A percentile compares a stretch with the other conserved stretches of the same genome.
Evolutionary conservation across 257 asterid genomes (phyloP).

Genomic region (Rehmannia glutinosa): DNA sequence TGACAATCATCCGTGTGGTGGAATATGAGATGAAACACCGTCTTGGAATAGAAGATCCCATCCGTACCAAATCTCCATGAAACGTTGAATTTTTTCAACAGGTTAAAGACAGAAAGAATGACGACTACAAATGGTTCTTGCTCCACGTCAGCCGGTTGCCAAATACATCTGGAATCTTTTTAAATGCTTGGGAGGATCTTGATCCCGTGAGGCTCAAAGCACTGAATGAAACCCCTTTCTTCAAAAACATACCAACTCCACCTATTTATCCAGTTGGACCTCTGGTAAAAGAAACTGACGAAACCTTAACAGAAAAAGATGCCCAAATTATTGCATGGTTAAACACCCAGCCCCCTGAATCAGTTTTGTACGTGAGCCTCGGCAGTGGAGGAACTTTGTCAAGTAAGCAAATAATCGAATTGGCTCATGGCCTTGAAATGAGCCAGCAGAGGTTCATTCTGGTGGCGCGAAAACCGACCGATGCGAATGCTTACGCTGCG

Average conservation of each 20-base stretch:
- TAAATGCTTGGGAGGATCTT: constrained; percentile 40
- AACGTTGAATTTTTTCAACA: no score
- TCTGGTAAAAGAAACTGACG: constrained; percentile 24
- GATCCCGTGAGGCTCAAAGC: constrained; percentile 32
- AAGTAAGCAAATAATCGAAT: constrained; percentile 30
- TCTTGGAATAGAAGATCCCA: no score
- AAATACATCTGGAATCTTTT: constrained; percentile 27
- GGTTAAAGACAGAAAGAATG: constrained; percentile 31
- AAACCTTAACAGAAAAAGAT: neutral
- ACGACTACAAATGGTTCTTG: constrained; percentile 37
- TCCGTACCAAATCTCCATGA: no score
- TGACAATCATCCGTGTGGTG: no score
- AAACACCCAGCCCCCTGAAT: constrained; percentile 34
- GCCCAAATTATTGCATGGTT: constrained; percentile 30
- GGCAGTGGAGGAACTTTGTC: constrained; percentile 53
- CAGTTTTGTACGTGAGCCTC: constrained; percentile 34
- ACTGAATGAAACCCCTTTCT: constrained; percentile 26
- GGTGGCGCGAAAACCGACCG: constrained; percentile 38
- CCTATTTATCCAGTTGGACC: constrained; percentile 41
- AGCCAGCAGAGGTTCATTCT: constrained; percentile 40
- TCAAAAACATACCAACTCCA: constrained; percentile 19
- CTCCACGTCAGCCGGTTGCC: constrained; percentile 21
- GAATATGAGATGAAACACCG: no score
- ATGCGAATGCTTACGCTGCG: constrained; percentile 10
- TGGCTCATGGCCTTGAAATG: constrained; percentile 41